Evolutionary conservation across 345 rosid species (phyloP).

Genomic region (Ricinus communis): DNA sequence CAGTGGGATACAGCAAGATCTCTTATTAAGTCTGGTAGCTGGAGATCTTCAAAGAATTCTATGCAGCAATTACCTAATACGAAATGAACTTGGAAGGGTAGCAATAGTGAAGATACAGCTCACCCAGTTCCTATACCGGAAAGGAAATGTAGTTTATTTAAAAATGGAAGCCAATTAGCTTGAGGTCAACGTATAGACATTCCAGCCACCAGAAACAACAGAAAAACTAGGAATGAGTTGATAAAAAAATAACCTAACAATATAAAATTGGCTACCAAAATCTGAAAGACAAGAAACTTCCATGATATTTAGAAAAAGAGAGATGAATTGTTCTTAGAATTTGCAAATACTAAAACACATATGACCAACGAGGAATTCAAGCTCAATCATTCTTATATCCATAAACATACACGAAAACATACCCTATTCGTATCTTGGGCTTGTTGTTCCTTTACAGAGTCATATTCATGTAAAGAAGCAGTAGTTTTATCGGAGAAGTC

Average conservation of each 20-base stretch:
- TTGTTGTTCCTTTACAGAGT: neutral
- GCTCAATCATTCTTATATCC: neutral
- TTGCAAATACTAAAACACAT: neutral
- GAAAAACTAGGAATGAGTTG: neutral
- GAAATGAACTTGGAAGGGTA: neutral
- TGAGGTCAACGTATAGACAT: neutral
- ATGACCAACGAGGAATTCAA: neutral
- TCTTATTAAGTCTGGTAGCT: neutral
- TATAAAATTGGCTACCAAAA: neutral
- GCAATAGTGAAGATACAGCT: neutral
- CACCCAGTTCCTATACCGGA: neutral
- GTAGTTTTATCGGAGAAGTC: neutral
- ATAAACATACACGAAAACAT: neutral
- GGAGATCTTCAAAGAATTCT: neutral
- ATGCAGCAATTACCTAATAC: neutral
- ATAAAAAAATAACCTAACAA: neutral
- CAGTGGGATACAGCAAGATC: neutral
- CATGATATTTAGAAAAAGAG: neutral
- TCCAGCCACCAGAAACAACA: neutral
- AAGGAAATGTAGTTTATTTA: neutral
- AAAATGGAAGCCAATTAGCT: neutral
- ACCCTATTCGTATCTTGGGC: constrained; percentile 22
- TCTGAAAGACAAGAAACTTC: neutral
- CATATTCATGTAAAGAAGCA: constrained; percentile 10
- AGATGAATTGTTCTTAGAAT: constrained; percentile 4